Conservation (phyloP, 2,329 filamentous ascomycete genomes). For the Tolypocladium tropicale region DNA sequence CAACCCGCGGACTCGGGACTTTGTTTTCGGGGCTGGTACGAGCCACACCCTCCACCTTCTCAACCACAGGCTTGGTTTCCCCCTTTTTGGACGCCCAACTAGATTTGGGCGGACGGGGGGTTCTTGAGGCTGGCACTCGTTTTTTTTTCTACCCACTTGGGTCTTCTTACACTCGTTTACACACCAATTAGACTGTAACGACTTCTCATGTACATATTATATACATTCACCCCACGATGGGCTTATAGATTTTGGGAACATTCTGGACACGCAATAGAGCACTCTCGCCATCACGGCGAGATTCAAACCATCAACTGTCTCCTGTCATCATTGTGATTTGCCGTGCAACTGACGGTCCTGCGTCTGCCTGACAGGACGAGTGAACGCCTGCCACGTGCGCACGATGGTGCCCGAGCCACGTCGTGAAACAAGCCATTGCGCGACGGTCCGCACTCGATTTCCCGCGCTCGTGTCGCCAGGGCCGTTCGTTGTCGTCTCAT, state of each 20-base stretch:
- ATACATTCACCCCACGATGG: not conserved
- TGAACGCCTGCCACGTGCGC: not conserved
- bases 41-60: not conserved
- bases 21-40: not conserved
- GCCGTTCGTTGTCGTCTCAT: too few relatives aligned
- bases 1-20: not conserved
- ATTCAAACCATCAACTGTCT: not conserved
- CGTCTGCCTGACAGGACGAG: too few relatives aligned
- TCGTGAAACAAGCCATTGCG: not conserved
- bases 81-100: not conserved
- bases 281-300: not conserved
- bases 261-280: not conserved
- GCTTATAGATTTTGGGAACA: not conserved
- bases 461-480: not conserved
- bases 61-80: constrained; percentile 12
- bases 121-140: constrained; percentile 18
- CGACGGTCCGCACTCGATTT: not conserved
- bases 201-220: constrained; percentile 17
- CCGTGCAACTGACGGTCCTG: too few relatives aligned
- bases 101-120: not conserved
- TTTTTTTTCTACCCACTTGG: constrained; percentile 7
- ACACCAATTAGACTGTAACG: constrained; percentile 5
- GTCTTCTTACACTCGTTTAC: constrained; percentile 3
- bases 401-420: not conserved
- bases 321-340: too few relatives aligned